Percentiles rank a stretch among this genome's conserved stretches.
Evolutionary conservation across 257 asterid species (phyloP).

Genomic region (Linaria vulgaris): DNA sequence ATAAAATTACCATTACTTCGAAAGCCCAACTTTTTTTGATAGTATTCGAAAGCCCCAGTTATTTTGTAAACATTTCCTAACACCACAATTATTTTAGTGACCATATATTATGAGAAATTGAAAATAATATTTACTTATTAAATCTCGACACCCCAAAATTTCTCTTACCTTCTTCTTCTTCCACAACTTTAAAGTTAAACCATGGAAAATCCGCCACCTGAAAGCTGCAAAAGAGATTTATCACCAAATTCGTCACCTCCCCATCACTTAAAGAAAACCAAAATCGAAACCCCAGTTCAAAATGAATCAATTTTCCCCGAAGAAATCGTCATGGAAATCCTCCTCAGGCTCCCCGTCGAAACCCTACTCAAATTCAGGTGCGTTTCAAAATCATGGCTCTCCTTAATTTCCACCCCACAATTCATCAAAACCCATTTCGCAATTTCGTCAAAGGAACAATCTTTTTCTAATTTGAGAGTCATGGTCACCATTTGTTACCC

Average conservation of each 20-base stretch:
- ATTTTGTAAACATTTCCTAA: no score
- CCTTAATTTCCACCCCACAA: conserved; percentile 32
- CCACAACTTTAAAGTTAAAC: background rate
- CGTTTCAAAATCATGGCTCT: conserved; percentile 47
- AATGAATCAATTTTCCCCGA: conserved; percentile 32
- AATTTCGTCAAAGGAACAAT: conserved; percentile 16
- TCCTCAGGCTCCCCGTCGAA: conserved; percentile 49
- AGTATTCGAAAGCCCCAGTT: no score
- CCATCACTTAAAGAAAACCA: conserved; percentile 21
- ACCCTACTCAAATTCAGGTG: conserved; percentile 44
- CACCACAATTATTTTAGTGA: no score
- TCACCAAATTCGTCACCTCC: conserved; percentile 5
- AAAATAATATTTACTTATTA: no score
- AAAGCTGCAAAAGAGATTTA: conserved; percentile 1
- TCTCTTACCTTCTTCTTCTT: background rate
- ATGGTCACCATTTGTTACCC: conserved; percentile 30
- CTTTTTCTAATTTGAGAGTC: conserved; percentile 21
- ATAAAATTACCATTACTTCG: no score
- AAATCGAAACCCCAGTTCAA: conserved; percentile 6
- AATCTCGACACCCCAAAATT: no score
- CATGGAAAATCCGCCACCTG: background rate
- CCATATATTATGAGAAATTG: no score
- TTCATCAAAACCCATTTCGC: conserved; percentile 40
- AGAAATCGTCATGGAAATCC: conserved; percentile 47
- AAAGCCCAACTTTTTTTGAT: no score